Evolutionary conservation across 1,284 basidiomycete genomes (phyloP).

Genomic region (Trichosporon sp.): DNA sequence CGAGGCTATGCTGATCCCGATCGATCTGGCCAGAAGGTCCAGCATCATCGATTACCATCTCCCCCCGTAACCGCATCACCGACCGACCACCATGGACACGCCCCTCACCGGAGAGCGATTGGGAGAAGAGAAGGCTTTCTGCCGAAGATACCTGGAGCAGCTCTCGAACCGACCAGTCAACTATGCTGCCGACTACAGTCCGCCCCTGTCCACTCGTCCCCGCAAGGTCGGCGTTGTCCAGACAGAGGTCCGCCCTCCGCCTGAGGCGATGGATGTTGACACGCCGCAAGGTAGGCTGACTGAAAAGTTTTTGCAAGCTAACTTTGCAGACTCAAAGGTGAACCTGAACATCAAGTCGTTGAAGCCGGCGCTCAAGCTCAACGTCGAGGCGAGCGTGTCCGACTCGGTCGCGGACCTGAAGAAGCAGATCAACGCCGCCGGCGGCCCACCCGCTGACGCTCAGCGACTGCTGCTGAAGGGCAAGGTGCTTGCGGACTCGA

Average conservation of each 20-base stretch:
- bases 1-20: slow-evolving; percentile 10
- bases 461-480: slow-evolving; percentile 88
- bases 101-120: slow-evolving; percentile 60
- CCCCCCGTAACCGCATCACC: not conserved
- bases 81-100: slow-evolving; percentile 37
- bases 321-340: slow-evolving; percentile 57
- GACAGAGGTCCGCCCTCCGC: slow-evolving; percentile 52
- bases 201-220: slow-evolving; percentile 69
- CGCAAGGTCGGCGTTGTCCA: slow-evolving; percentile 72
- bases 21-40: slow-evolving; percentile 12
- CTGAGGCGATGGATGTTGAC: slow-evolving; percentile 45
- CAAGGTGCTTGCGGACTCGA: slow-evolving; percentile 81
- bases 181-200: slow-evolving; percentile 74
- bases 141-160: slow-evolving; percentile 70
- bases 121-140: slow-evolving; percentile 68
- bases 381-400: slow-evolving; percentile 68
- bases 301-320: slow-evolving; percentile 9
- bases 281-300: slow-evolving; percentile 37
- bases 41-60: slow-evolving; percentile 13
- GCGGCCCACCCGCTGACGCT: slow-evolving; percentile 67
- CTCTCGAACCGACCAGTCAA: slow-evolving; percentile 69
- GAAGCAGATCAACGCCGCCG: slow-evolving; percentile 64
- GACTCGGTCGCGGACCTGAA: slow-evolving; percentile 81
- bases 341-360: slow-evolving; percentile 80
- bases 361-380: slow-evolving; percentile 78